Percentiles rank a stretch among this genome's conserved stretches.
Conservation (phyloP, 2,329 filamentous ascomycete species). For the Colletotrichum spaethianum region DNA sequence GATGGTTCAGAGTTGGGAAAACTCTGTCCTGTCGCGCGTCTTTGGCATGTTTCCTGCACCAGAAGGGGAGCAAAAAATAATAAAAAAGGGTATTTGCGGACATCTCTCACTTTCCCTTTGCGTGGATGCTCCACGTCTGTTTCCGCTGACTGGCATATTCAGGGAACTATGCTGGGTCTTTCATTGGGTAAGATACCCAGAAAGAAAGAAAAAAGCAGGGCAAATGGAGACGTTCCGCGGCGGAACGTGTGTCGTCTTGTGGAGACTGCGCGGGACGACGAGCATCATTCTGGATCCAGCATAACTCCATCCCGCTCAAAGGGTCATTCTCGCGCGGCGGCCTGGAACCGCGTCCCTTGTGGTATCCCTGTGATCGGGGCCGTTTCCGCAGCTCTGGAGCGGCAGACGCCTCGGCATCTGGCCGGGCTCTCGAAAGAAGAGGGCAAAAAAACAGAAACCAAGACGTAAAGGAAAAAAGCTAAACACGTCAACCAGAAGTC, state of each 20-base stretch:
- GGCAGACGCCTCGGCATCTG: slow-evolving; percentile 29
- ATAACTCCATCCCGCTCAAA: slow-evolving; percentile 22
- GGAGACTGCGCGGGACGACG: slow-evolving; percentile 15
- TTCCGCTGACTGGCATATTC: neutral
- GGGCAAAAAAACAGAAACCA: too few relatives aligned
- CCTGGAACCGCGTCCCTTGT: slow-evolving; percentile 9
- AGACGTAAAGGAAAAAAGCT: neutral
- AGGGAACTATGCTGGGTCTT: slow-evolving; percentile 14
- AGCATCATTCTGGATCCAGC: slow-evolving; percentile 24
- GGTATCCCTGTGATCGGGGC: neutral
- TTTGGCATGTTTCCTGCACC: neutral
- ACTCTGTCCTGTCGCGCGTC: slow-evolving; percentile 20
- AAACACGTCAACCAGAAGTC: neutral
- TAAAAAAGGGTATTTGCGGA: slow-evolving; percentile 16
- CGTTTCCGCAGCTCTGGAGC: neutral
- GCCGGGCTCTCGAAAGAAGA: neutral
- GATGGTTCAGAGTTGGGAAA: slow-evolving; percentile 11
- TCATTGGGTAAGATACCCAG: neutral
- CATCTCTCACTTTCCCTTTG: slow-evolving; percentile 9
- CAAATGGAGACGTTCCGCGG: slow-evolving; percentile 37
- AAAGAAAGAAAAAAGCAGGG: neutral
- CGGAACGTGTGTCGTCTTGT: slow-evolving; percentile 35
- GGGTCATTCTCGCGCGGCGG: slow-evolving; percentile 8
- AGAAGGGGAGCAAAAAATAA: neutral
- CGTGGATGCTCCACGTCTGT: slow-evolving; percentile 10